Base-by-base conservation (phyloP, 164 flowering plant species). In the Berberis vulgaris region DNA sequence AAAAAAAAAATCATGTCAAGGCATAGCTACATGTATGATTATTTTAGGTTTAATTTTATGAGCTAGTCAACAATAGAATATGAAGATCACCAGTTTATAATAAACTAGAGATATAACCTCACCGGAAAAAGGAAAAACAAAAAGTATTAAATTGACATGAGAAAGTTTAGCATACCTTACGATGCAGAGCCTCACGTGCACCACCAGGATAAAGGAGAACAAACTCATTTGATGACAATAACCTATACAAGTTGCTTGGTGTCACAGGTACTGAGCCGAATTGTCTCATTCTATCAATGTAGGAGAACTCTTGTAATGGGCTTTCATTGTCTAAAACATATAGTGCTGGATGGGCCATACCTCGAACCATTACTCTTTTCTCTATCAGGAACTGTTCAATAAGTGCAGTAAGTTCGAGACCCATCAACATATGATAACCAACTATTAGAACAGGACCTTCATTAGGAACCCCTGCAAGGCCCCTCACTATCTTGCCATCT, bases 181-280 rank as follows among this genome's bases (percentile, higher is more conserved):
- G 61, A 72, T 93, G 98, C 43, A 90, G 78, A 64, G 97, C 98
- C 80, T 93, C 98, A 47, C 98, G 92, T 59, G 87, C 86, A 67
- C 98, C 98, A 38, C 98, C 98, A 62, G 98, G 98, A 76, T 84
- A 93, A 59, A 88, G 90, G 67, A 93, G 92, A 61, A 82, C 77
- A 61, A 83, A 84, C 5, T 97, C 81, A 39, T 90, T 86, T 39
- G 76, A 61, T 4, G 86, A 72, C 10, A 90, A 65, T 65, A 88
- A 73, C 67, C 73, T 84, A 80, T 76, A 93, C 45, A 93, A 65
- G 71, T 88, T 85, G 68, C 73, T 77, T 41, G 84, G 74, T 54
- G 88, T 62, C 42, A 85, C 96, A 54, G 96, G 94, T 42, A 78
- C 26, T 10, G 82, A 97, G 62, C 98, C 98, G 72, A 81, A 83